phyloP scores from a whole-genome alignment of 306 rosid species.

The Elaeagnus macrophylla region DNA sequence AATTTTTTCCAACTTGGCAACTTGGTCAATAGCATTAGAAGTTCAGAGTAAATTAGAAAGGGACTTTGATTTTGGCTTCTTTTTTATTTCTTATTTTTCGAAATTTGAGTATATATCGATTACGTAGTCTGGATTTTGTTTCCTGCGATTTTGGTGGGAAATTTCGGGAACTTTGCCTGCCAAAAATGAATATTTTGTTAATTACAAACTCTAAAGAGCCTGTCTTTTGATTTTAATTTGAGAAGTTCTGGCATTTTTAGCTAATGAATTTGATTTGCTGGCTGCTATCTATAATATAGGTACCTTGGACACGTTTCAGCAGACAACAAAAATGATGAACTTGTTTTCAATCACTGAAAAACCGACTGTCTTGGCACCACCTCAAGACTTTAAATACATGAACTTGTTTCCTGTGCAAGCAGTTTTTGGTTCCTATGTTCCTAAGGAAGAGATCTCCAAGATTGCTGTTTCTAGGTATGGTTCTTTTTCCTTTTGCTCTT shows the following conservation, averaged over 20 bases:
- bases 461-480: slow-evolving; percentile 32
- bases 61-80: not conserved
- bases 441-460: slow-evolving; percentile 19
- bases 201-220: no score
- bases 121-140: not conserved
- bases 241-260: not conserved
- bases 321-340: slow-evolving; percentile 34
- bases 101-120: not conserved
- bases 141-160: no score
- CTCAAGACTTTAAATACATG: slow-evolving; percentile 22
- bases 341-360: slow-evolving; percentile 41
- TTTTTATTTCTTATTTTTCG: not conserved
- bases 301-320: slow-evolving; percentile 35
- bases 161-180: no score
- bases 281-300: slow-evolving; percentile 32
- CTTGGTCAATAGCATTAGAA: not conserved
- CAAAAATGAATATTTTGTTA: no score
- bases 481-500: not conserved
- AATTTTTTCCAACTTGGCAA: no score
- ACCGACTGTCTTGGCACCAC: slow-evolving; percentile 3
- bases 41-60: not conserved
- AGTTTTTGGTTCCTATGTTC: slow-evolving; percentile 16
- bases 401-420: slow-evolving; percentile 38
- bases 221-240: not conserved
- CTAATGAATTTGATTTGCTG: not conserved